Percentiles rank a stretch among this genome's conserved stretches.
These are phyloP conservation scores for Ustilago nuda DNA, from an alignment of 1,284 basidiomycete species.

Conservation along the genomic window DNA sequence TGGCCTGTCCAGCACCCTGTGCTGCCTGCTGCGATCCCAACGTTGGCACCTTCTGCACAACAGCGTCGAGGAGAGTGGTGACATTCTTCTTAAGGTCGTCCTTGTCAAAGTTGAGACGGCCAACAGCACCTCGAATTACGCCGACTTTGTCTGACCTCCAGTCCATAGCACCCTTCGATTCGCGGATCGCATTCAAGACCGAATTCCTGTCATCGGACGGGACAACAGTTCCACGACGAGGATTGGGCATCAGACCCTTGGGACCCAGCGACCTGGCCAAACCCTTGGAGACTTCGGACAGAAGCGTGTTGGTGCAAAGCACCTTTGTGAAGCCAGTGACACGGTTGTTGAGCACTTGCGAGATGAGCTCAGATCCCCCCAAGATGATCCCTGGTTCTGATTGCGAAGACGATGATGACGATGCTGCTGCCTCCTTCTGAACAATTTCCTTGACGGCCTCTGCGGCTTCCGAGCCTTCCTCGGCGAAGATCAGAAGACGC, in stretches of 20 bases:
- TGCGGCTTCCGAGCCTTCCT: constrained; percentile 59
- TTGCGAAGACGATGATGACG: constrained; percentile 14
- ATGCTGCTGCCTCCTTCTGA: constrained; percentile 34
- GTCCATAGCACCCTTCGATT: constrained; percentile 84
- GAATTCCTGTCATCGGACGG: constrained; percentile 81
- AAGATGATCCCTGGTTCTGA: constrained; percentile 50
- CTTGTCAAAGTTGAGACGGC: constrained; percentile 74
- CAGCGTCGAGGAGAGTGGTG: constrained; percentile 80
- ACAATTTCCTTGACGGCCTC: constrained; percentile 53
- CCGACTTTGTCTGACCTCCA: constrained; percentile 93
- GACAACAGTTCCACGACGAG: constrained; percentile 87
- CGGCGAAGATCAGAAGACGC: constrained; percentile 65
- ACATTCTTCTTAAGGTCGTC: constrained; percentile 84
- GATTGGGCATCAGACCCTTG: constrained; percentile 93
- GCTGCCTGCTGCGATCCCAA: constrained; percentile 38
- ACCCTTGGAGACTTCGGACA: constrained; percentile 76
- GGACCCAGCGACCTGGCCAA: constrained; percentile 92
- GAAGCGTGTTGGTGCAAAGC: constrained; percentile 83
- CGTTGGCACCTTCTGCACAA: constrained; percentile 70
- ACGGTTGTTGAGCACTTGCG: constrained; percentile 58
- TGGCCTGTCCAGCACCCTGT: constrained; percentile 36
- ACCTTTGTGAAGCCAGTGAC: constrained; percentile 75
- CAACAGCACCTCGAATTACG: constrained; percentile 80
- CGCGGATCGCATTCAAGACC: constrained; percentile 75
- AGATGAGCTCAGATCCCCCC: constrained; percentile 64